These are phyloP conservation scores for Lyophyllum decastes DNA, from an alignment of 768 basidiomycete species.

Conservation along the genomic window DNA sequence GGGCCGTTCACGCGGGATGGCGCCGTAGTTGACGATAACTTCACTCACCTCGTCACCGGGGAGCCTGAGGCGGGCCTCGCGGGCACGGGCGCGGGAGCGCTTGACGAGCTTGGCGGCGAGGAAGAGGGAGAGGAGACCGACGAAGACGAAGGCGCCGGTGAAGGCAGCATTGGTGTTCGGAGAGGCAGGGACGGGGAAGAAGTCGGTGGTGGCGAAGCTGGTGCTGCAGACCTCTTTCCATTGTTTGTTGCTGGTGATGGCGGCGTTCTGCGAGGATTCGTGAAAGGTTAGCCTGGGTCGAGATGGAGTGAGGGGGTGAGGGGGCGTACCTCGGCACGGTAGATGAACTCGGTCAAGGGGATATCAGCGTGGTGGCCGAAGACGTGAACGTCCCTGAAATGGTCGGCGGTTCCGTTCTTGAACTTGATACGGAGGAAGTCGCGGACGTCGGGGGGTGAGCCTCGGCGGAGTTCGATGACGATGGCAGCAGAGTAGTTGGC, in stretches of 20 bases:
- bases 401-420: conserved; percentile 73
- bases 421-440: conserved; percentile 85
- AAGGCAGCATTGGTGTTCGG: conserved; percentile 31
- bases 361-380: conserved; percentile 78
- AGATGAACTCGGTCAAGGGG: conserved; percentile 83
- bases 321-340: conserved; percentile 68
- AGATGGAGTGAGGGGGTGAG: not conserved
- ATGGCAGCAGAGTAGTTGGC: conserved; percentile 76
- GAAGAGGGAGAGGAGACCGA: conserved; percentile 40
- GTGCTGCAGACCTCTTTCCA: conserved; percentile 50
- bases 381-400: conserved; percentile 69
- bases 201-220: conserved; percentile 22
- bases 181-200: conserved; percentile 25
- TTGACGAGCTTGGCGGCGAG: conserved; percentile 36
- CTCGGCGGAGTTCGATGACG: conserved; percentile 78
- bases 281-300: not conserved
- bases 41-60: conserved; percentile 53
- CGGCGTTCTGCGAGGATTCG: conserved; percentile 40
- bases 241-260: conserved; percentile 56
- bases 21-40: conserved; percentile 38
- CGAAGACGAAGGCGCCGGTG: conserved; percentile 37
- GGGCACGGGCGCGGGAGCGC: conserved; percentile 38
- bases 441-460: conserved; percentile 71
- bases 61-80: conserved; percentile 40
- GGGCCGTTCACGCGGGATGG: conserved; percentile 27